Conservation (phyloP, 345 rosid genomes). For the Aurinia saxatilis region DNA sequence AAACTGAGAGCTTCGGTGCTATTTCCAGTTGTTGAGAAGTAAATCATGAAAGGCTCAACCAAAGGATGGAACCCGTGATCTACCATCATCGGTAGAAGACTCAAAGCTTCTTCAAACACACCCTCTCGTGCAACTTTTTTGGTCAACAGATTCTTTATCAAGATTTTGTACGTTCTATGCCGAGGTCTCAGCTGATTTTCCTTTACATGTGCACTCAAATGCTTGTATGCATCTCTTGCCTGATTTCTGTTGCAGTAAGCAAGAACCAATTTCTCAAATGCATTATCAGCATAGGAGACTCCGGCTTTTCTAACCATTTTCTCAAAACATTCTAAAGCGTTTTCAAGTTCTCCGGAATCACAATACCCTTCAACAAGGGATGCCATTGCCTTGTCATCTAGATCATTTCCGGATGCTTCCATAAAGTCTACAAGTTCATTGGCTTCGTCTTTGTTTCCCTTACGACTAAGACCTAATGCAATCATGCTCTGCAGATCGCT, state of each 20-base stretch:
- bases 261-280: constrained; percentile 54
- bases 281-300: constrained; percentile 36
- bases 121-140: constrained; percentile 48
- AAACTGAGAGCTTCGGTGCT: constrained; percentile 56
- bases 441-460: constrained; percentile 48
- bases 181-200: constrained; percentile 45
- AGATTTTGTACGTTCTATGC: constrained; percentile 51
- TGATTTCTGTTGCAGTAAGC: constrained; percentile 58
- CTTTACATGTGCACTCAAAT: constrained; percentile 34
- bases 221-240: constrained; percentile 59
- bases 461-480: constrained; percentile 45
- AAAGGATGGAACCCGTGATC: constrained; percentile 68
- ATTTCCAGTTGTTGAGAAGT: constrained; percentile 64
- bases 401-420: constrained; percentile 42
- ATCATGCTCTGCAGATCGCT: constrained; percentile 47
- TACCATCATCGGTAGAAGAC: constrained; percentile 60
- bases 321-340: constrained; percentile 52
- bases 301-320: constrained; percentile 48
- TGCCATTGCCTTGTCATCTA: constrained; percentile 53
- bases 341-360: constrained; percentile 54
- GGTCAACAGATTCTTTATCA: constrained; percentile 51
- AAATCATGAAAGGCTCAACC: constrained; percentile 56
- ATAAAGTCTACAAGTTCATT: constrained; percentile 41
- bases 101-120: constrained; percentile 65
- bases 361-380: constrained; percentile 72